Evolutionary conservation across 148 eudicot genomes (phyloP).

Genomic region (Polygonum aviculare): DNA sequence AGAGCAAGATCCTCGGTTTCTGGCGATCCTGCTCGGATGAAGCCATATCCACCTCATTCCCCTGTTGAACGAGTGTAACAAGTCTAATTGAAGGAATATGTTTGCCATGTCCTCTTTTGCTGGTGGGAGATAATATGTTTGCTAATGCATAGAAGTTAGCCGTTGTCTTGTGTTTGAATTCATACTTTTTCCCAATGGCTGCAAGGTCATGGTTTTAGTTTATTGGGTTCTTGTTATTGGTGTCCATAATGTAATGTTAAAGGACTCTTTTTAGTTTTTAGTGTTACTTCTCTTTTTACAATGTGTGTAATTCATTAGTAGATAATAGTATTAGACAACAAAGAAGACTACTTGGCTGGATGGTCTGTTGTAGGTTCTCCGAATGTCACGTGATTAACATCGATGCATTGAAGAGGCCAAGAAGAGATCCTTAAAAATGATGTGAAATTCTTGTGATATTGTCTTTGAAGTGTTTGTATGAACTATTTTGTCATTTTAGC

Average conservation of each 20-base stretch:
- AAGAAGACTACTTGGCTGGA: not conserved
- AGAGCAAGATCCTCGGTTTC: conserved; percentile 18
- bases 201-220: not conserved
- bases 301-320: not conserved
- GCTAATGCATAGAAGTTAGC: not conserved
- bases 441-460: not conserved
- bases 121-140: not conserved
- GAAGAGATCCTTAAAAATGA: not conserved
- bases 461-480: too few species aligned
- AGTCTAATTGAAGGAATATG: not conserved
- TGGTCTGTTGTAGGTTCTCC: not conserved
- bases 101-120: not conserved
- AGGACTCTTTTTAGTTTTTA: too few species aligned
- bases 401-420: not conserved
- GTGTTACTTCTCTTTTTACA: too few species aligned
- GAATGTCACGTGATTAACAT: conserved; percentile 6
- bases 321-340: not conserved
- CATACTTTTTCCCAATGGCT: not conserved
- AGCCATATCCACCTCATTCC: conserved; percentile 49
- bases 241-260: too few species aligned
- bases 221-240: not conserved
- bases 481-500: too few species aligned
- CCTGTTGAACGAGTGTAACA: conserved; percentile 49
- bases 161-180: not conserved
- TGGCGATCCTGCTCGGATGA: conserved; percentile 14